Evolutionary conservation across 2,329 filamentous ascomycete genomes (phyloP), one percentile per base, ranked within the genome.

Genomic region (Pestalotiopsis sp.): DNA sequence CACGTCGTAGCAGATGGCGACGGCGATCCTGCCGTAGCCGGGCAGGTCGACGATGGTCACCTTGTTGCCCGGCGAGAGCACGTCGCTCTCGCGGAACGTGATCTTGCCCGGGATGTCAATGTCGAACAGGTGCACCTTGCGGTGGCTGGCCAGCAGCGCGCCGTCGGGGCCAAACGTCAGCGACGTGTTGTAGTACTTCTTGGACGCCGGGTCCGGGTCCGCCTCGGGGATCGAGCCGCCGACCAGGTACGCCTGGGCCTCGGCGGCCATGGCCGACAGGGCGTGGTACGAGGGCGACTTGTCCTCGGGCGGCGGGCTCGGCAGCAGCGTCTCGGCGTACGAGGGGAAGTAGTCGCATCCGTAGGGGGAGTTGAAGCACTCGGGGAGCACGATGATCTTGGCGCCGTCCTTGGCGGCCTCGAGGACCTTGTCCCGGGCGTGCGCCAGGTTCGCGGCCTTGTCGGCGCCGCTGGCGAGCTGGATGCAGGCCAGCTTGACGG

Each of bases 281-380:
- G 94, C 93, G 79, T 97, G 92, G 86, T 91, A 98, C 67, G 93
- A 94, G 0, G 95, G 95, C 4, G 93, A 92, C 75, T 92, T 88
- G 60, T 89, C 87, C 70, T 84, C 79, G 3, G 90, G 84, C 0
- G 94, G 93, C 36, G 94, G 93, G 3, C 90, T 91, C 0, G 94
- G 93, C 63, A 84, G 82, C n/a, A 98, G 90, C 1, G 90, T 91
- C 82, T 99, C 96, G 73, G 96, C 95, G 80, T 98, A 98, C 70
- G 91, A 88, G 66, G 95, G 92, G 82, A 99, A 99, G 85, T 91
- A 95, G 77, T 94, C 81, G 73, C 91, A 94, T 73, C 96, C 96
- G 82, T 99, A 99, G 9, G 96, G 96, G 57, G 93, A 97, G 85
- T 99, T 99, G 90, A 99, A 99, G 86, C 96, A 99, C 84, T 99